A percentile compares a stretch with the other conserved stretches of the same genome.
phyloP scores from a whole-genome alignment of 768 basidiomycete species.

The Chalciporus sphaerocephalus region DNA sequence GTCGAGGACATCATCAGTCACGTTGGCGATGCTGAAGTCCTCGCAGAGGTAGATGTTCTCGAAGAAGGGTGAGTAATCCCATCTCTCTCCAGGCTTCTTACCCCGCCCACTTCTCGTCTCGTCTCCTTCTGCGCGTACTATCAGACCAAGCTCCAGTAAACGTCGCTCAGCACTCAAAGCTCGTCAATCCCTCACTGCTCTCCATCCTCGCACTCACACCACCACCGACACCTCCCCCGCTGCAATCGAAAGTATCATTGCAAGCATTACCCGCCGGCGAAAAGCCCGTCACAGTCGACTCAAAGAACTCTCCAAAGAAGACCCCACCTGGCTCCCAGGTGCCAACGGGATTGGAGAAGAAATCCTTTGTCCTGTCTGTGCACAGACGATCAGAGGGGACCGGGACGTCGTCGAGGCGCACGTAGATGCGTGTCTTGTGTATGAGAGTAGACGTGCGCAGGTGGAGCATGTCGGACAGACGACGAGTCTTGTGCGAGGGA shows the following conservation, averaged over 20 bases:
- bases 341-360: slow-evolving; percentile 30
- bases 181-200: slow-evolving; percentile 35
- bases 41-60: slow-evolving; percentile 45
- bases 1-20: slow-evolving; percentile 62
- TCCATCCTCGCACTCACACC: slow-evolving; percentile 21
- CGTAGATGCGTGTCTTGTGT: slow-evolving; percentile 72
- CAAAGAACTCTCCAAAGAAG: slow-evolving; percentile 63
- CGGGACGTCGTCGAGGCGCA: slow-evolving; percentile 73
- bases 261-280: slow-evolving; percentile 61
- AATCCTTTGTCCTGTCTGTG: slow-evolving; percentile 69
- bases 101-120: too few species aligned
- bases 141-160: slow-evolving; percentile 17
- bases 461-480: slow-evolving; percentile 27
- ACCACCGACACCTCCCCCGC: slow-evolving; percentile 24
- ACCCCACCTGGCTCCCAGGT: slow-evolving; percentile 34
- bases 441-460: slow-evolving; percentile 42
- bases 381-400: slow-evolving; percentile 54
- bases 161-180: slow-evolving; percentile 46
- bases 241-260: slow-evolving; percentile 51
- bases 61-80: slow-evolving; percentile 52
- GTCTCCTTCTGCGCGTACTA: slow-evolving; percentile 22
- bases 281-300: slow-evolving; percentile 65
- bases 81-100: too few species aligned
- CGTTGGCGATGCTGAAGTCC: slow-evolving; percentile 57
- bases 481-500: slow-evolving; percentile 30